Evolutionary conservation across 768 basidiomycete species (phyloP).

Genomic region (Punctularia strigosozonata): DNA sequence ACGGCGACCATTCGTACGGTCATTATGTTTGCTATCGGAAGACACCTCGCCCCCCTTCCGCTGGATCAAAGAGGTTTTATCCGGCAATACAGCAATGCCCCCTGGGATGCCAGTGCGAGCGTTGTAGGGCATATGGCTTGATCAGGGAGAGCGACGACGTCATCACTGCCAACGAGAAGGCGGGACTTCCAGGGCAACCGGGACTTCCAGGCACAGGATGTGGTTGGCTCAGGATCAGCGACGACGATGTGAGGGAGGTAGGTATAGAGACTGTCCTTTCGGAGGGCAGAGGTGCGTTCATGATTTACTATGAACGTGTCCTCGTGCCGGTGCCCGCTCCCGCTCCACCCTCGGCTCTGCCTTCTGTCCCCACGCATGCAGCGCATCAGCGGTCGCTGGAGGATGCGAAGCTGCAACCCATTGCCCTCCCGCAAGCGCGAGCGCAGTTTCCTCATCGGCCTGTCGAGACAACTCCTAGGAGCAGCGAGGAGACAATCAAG

Average conservation of each 20-base stretch:
- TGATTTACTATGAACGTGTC: conserved; percentile 89
- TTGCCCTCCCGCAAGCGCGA: no score
- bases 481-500: conserved; percentile 1
- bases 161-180: conserved; percentile 15
- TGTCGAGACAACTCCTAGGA: no score
- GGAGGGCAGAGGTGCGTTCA: conserved; percentile 73
- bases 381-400: no score
- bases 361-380: conserved; percentile 4
- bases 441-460: no score
- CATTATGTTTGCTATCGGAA: conserved; percentile 91
- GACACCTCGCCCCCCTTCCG: conserved; percentile 46
- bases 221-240: conserved; percentile 86
- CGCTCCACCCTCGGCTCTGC: conserved; percentile 6
- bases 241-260: conserved; percentile 68
- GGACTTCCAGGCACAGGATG: conserved; percentile 31
- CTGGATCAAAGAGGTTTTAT: conserved; percentile 25
- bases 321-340: conserved; percentile 2
- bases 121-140: conserved; percentile 35
- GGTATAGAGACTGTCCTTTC: conserved; percentile 63
- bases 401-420: no score
- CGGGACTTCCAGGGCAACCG: no score
- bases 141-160: conserved; percentile 45
- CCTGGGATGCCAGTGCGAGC: conserved; percentile 34
- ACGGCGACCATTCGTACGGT: conserved; percentile 84
- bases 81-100: conserved; percentile 28